Evolutionary conservation across 2,329 filamentous ascomycete species (phyloP).

Genomic region (Emydomyces testavorans): DNA sequence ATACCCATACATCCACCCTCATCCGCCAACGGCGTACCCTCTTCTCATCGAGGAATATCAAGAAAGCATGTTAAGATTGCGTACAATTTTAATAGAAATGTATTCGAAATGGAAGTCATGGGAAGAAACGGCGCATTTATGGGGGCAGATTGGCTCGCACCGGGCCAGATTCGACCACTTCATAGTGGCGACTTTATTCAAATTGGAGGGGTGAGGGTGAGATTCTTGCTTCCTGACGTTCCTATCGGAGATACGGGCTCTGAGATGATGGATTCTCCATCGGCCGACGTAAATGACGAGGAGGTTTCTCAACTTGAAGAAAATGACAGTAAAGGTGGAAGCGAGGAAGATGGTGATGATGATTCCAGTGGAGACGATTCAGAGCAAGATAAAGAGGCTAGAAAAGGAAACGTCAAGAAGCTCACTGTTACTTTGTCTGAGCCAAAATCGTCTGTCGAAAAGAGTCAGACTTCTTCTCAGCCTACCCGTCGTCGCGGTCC

Average conservation of each 20-base stretch:
- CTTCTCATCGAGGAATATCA: constrained; percentile 49
- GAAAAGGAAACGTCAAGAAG: constrained; percentile 22
- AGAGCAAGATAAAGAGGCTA: constrained; percentile 15
- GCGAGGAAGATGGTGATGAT: constrained; percentile 14
- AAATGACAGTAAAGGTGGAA: constrained; percentile 21
- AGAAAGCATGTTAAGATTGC: constrained; percentile 50
- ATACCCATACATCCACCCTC: constrained; percentile 50
- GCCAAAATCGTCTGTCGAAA: constrained; percentile 17
- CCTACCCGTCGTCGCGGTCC: constrained; percentile 42
- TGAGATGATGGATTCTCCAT: constrained; percentile 35
- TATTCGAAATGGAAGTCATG: constrained; percentile 49
- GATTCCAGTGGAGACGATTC: constrained; percentile 12
- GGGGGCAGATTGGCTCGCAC: constrained; percentile 40
- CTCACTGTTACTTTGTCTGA: constrained; percentile 24
- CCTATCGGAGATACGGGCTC: constrained; percentile 39
- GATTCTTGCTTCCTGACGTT: constrained; percentile 46
- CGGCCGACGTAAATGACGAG: constrained; percentile 10
- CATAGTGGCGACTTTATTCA: constrained; percentile 49
- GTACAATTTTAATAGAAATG: constrained; percentile 46
- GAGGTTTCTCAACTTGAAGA: constrained; percentile 18
- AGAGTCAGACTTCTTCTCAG: constrained; percentile 27
- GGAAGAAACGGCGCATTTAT: constrained; percentile 49
- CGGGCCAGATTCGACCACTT: constrained; percentile 39
- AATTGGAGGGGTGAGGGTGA: constrained; percentile 47
- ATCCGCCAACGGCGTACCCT: constrained; percentile 34